A percentile compares a stretch with the other conserved stretches of the same genome.
Evolutionary conservation across 345 rosid genomes (phyloP).

Genomic region (Salix suchowensis): DNA sequence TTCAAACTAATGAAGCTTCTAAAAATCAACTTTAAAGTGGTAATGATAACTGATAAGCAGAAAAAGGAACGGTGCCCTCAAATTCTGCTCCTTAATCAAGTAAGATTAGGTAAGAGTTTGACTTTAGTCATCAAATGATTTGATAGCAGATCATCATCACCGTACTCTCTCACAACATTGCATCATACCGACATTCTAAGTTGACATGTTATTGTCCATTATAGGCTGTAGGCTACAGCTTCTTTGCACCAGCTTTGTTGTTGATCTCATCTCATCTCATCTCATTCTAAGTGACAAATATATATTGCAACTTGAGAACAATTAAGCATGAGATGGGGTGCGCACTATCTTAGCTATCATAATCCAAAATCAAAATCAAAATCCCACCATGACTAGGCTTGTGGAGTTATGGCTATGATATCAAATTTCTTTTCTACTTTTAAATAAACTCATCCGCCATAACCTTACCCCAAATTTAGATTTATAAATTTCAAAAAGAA

Average conservation of each 20-base stretch:
- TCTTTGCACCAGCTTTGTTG: not conserved
- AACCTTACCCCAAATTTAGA: not conserved
- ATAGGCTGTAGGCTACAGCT: not conserved
- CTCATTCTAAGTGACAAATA: no score
- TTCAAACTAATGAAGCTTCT: not conserved
- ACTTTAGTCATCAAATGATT: not conserved
- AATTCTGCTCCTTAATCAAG: not conserved
- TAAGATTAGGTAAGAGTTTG: not conserved
- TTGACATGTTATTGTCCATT: not conserved
- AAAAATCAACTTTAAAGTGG: not conserved
- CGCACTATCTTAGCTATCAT: no score
- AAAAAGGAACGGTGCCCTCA: not conserved
- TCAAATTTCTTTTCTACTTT: no score
- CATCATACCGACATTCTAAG: conserved; percentile 2
- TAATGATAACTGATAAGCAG: not conserved
- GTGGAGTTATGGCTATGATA: no score
- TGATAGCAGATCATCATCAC: not conserved
- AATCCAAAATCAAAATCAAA: no score
- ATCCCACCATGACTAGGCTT: no score
- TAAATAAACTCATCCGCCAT: not conserved
- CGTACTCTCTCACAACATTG: not conserved
- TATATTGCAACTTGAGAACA: no score
- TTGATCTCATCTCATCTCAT: not conserved
- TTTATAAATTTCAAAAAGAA: not conserved
- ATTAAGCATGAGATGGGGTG: no score